Evolutionary conservation across 2,329 filamentous ascomycete genomes (phyloP).

Genomic region (Apiospora arundinis): DNA sequence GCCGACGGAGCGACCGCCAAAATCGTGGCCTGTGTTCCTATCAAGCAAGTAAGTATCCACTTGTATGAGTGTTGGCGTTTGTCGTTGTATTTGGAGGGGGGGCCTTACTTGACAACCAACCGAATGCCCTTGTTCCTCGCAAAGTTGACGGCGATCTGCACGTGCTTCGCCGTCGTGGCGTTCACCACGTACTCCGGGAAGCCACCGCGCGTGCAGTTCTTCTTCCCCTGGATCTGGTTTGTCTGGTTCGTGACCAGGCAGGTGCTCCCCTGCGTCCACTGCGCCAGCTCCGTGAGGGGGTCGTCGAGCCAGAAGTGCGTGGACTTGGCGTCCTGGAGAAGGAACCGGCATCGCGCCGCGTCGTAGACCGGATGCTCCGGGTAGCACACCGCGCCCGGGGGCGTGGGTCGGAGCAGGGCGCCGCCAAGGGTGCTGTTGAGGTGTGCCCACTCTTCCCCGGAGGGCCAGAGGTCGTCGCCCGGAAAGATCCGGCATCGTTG

Average conservation of each 20-base stretch:
- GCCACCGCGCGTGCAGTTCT: conserved; percentile 45
- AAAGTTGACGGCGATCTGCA: conserved; percentile 49
- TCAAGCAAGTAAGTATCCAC: background rate
- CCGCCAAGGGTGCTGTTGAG: conserved; percentile 40
- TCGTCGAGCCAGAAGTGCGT: conserved; percentile 41
- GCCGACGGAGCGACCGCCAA: conserved; percentile 52
- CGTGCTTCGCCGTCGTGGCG: conserved; percentile 43
- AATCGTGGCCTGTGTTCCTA: conserved; percentile 53
- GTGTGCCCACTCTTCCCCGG: background rate
- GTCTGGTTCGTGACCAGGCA: conserved; percentile 36
- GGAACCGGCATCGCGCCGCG: conserved; percentile 36
- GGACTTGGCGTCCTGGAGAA: conserved; percentile 37
- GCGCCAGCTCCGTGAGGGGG: conserved; percentile 39
- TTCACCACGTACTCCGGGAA: conserved; percentile 48
- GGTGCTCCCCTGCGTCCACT: conserved; percentile 45
- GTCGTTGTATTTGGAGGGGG: no score
- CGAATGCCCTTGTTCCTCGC: conserved; percentile 46
- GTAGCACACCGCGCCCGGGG: conserved; percentile 42
- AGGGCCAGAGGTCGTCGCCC: background rate
- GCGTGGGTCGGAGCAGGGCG: conserved; percentile 40
- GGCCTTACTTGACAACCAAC: conserved; percentile 44
- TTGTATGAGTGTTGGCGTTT: no score
- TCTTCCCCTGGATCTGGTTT: conserved; percentile 29
- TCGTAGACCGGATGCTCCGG: conserved; percentile 35
- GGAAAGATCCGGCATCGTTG: background rate